Conservation (phyloP, 345 rosid species). For the Eucalyptus paniculata region DNA sequence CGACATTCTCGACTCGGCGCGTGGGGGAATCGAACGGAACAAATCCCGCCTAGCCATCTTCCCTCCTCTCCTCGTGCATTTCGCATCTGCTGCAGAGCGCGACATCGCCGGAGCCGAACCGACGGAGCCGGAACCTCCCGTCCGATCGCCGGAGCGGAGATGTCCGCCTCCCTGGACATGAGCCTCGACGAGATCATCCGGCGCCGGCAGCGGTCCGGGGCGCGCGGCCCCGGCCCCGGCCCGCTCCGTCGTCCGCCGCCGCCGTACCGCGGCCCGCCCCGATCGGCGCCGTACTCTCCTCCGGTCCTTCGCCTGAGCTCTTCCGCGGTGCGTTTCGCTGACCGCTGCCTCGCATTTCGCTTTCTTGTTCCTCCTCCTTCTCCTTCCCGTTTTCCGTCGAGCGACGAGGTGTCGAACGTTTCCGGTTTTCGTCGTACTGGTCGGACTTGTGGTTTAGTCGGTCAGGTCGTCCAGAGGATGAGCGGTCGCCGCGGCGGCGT, state of each 20-base stretch:
- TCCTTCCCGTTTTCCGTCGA: not conserved
- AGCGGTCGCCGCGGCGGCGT: not conserved
- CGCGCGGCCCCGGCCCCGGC: not conserved
- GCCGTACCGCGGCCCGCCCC: slow-evolving; percentile 1
- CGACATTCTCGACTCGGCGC: not conserved
- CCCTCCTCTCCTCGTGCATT: not conserved
- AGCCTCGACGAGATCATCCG: slow-evolving; percentile 48
- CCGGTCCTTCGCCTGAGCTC: not conserved
- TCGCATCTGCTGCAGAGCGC: not conserved
- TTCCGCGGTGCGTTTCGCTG: not conserved
- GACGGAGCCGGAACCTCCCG: not conserved
- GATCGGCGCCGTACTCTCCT: slow-evolving; percentile 11
- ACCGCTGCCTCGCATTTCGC: not conserved
- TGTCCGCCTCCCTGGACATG: slow-evolving; percentile 32
- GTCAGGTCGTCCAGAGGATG: not conserved
- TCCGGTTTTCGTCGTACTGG: not conserved
- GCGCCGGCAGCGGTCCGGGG: slow-evolving; percentile 8
- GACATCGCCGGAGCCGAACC: not conserved
- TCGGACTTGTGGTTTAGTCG: not conserved
- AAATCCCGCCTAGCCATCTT: not conserved
- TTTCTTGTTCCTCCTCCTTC: not conserved
- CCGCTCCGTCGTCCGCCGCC: not conserved
- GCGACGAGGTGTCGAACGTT: not conserved
- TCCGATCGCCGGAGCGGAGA: not conserved
- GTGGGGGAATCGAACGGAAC: not conserved